Percentiles rank a stretch among this genome's conserved stretches.
phyloP scores from a whole-genome alignment of 108 stramenopile species.

The Stephanodiscus triporus region DNA sequence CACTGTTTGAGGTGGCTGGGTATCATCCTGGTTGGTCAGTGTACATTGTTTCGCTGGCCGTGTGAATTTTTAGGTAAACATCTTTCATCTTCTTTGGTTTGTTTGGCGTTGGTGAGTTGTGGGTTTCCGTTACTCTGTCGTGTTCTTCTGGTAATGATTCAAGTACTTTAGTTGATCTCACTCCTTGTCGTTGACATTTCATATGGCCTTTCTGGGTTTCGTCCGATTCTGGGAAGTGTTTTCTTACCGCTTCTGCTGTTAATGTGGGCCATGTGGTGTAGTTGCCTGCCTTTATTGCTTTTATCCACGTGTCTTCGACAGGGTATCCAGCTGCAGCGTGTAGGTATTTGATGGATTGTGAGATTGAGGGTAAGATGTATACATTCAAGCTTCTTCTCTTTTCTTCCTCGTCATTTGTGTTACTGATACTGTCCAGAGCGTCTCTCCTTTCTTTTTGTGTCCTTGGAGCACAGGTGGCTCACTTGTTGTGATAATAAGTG shows the following conservation, averaged over 20 bases:
- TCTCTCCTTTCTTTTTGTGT: neutral
- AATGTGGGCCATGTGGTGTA: slow-evolving; percentile 21
- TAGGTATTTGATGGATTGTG: neutral
- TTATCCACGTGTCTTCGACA: slow-evolving; percentile 20
- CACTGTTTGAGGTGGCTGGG: no score
- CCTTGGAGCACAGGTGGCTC: no score
- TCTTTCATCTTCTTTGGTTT: neutral
- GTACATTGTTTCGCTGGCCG: no score
- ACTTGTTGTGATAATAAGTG: no score
- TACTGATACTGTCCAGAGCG: neutral
- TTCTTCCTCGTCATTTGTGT: neutral
- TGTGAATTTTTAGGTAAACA: no score
- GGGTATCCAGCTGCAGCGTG: neutral
- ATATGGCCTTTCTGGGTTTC: neutral
- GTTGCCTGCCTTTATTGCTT: slow-evolving; percentile 14
- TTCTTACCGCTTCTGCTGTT: slow-evolving; percentile 10
- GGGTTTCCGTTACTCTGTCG: neutral
- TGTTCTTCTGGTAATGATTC: no score
- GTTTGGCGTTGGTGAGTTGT: no score
- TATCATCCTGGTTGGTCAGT: no score
- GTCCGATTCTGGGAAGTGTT: neutral
- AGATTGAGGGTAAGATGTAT: neutral
- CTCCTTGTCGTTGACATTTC: neutral
- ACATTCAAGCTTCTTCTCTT: neutral
- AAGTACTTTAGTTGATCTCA: no score